Evolutionary conservation across 305 asterid genomes (phyloP), one percentile per base, ranked within the genome.

Genomic region (Plantago rigida): DNA sequence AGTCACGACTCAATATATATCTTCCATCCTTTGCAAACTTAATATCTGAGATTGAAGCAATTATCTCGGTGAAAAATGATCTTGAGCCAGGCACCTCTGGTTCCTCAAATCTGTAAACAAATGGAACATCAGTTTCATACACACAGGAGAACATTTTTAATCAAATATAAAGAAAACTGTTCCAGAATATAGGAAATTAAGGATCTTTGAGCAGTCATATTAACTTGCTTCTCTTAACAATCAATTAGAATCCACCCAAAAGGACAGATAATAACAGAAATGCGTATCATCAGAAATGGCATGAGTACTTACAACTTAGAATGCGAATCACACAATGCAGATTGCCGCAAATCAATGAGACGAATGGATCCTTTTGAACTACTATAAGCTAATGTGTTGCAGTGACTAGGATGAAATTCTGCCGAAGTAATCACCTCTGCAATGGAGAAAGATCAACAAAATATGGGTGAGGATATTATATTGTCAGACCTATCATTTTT

Each of bases 401-500:
- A 92, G 52, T 88, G 96, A 68, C 85, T 75, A 71, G 98, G 98
- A 76, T 92, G 98, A 76, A 92, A 92, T 70, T 88, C 98, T 50
- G 98, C 98, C 60, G 98, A 87, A 61, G 98, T 92, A 73, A 92
- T 92, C 67, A 92, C 98, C 98, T 92, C 98, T 92, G 96, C 78
- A 75, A 76, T 17, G 56, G 74, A 74, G 65, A 73, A 29, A 46
- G 54, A 44, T 68, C 53, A 39, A 58, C 60, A 50, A 71, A 56
- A 28, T 50, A 39, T 28, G 14, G 51, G 46, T 36, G 60, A 67
- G 22, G 34, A 45, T 29, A 62, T 42, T 60, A 48, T 26, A 31
- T 64, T 9, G 9, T 36, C 42, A 9, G 9, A 36, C 9, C 42
- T 36, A 36, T 36, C 42, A 36, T 10, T 22, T 24, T 10, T 52